These are phyloP conservation scores for Metschnikowia borealis DNA, from an alignment of 805 yeast species.

Conservation along the genomic window DNA sequence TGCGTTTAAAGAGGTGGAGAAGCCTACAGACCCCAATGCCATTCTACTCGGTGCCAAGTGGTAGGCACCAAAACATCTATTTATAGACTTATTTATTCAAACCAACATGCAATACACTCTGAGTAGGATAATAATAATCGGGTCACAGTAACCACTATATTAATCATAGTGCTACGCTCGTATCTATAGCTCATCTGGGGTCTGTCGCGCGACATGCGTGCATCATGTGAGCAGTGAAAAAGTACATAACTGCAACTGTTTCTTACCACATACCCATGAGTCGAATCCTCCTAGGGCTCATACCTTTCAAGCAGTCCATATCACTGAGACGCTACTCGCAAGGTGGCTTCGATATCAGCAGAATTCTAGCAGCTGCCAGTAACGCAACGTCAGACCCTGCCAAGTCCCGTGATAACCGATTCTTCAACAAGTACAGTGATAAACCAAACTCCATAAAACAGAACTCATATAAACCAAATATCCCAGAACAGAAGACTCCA, in stretches of 20 bases:
- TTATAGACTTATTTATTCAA: background rate
- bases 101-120: background rate
- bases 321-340: background rate
- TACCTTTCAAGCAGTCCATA: background rate
- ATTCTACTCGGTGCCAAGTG: slow-evolving; percentile 54
- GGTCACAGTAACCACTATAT: no score
- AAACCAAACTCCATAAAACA: background rate
- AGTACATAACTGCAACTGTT: background rate
- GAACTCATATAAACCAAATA: no score
- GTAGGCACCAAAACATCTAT: slow-evolving; percentile 23
- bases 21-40: slow-evolving; percentile 45
- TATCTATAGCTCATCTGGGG: background rate
- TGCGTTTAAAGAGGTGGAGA: slow-evolving; percentile 48
- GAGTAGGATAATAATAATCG: background rate
- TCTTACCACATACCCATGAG: background rate
- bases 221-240: background rate
- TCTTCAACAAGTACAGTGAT: background rate
- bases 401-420: slow-evolving; percentile 1
- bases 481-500: no score
- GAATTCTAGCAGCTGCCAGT: background rate
- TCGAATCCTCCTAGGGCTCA: background rate
- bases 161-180: no score
- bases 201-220: background rate
- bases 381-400: background rate
- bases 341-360: background rate